Evolutionary conservation across 2,329 filamentous ascomycete species (phyloP), one percentile per base, ranked within the genome.

Genomic region (Ceratocystis cubensis): DNA sequence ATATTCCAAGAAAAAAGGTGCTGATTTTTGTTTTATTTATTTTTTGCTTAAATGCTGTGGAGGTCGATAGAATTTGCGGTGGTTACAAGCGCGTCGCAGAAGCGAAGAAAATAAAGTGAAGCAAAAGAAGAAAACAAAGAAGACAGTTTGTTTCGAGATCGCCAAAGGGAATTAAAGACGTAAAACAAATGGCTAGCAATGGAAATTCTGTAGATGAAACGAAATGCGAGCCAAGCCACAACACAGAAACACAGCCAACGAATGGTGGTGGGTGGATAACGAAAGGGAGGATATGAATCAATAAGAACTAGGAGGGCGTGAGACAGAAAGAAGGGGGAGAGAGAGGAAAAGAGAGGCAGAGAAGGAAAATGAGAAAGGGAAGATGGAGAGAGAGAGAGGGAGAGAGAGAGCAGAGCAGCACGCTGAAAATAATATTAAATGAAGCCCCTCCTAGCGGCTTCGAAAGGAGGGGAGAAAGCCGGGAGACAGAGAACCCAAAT

Each of bases 71-170:
- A 30, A 25, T 3, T 53, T 10, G 48, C 4, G 4, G 53, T 57
- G 30, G 56, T 57, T 6, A 44, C 5, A 67, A 66, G 70, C 64
- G 22, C 48, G 48, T 28, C 48, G 48, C 63, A 67, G 65, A 46
- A 68, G 57, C 37, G 13, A 63, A 64, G 68, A 61, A 66, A 65
- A 44, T 28, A 48, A 45, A 50, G 41, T 41, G 20, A 63, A 33
- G 44, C 13, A 41, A 41, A 13, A 41, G 13, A 65, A 46, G 22
- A 37, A 68, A 66, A 15, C 41, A 64, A 50, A 59, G 70, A 45
- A 15, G 28, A 17, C 48, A 41, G 37, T 50, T 63, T 17, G 61
- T 63, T 63, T 63, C 37, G 41, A 63, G 61, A 63, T 63, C 13
- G 61, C 69, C 25, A 41, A 48, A 20, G 20, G 41, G 20, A 59